Evolutionary conservation across 345 rosid species (phyloP).

Genomic region (Salix udensis): DNA sequence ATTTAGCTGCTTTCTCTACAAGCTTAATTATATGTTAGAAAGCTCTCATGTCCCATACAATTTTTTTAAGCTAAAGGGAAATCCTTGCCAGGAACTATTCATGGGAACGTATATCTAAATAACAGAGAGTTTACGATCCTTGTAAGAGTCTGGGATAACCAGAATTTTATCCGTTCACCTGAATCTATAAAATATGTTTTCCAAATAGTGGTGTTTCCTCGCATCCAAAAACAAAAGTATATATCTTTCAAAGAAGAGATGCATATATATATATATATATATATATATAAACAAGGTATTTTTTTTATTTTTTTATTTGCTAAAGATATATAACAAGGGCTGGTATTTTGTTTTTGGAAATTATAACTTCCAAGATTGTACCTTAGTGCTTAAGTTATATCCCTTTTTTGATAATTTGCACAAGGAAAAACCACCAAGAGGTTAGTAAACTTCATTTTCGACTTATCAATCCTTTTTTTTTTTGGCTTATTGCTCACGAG

Average conservation of each 20-base stretch:
- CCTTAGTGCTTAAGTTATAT: conserved; percentile 23
- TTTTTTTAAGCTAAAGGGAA: neutral
- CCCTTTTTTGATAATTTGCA: neutral
- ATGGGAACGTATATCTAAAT: neutral
- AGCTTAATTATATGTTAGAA: neutral
- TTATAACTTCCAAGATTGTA: neutral
- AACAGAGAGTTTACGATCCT: accelerated
- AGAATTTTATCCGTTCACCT: too few relatives aligned
- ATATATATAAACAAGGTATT: neutral
- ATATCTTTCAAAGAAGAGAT: conserved; percentile 8
- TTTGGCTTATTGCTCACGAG: conserved; percentile 15
- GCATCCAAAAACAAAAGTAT: too few relatives aligned
- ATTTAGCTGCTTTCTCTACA: neutral
- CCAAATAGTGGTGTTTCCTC: accelerated
- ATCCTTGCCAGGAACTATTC: neutral
- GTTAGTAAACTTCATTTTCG: conserved; percentile 27
- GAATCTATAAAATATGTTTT: accelerated
- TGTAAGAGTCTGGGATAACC: accelerated
- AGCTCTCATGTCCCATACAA: neutral
- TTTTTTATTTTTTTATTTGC: neutral
- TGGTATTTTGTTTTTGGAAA: neutral
- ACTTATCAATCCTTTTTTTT: neutral
- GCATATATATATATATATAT: neutral
- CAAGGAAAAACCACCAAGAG: neutral
- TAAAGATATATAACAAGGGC: too few relatives aligned